Conservation (phyloP, 306 rosid genomes). For the Herpetospermum pedunculosum region DNA sequence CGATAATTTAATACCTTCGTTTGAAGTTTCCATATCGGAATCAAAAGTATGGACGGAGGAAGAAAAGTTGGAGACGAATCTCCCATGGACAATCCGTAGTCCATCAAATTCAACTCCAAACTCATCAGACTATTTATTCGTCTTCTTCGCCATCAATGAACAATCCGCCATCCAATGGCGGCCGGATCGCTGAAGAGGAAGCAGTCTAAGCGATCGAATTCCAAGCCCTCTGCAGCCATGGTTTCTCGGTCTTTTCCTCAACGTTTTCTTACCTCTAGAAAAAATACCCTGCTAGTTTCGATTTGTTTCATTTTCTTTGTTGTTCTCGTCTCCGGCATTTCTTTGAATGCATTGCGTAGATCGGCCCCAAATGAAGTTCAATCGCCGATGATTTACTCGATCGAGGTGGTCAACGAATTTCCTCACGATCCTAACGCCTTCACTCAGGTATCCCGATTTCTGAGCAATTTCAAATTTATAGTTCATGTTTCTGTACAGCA, state of each 20-base stretch:
- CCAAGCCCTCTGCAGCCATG: slow-evolving; percentile 27
- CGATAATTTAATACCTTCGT: too few species aligned
- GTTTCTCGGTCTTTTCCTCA: slow-evolving; percentile 22
- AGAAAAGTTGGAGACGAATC: neutral
- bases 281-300: slow-evolving; percentile 18
- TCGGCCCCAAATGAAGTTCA: neutral
- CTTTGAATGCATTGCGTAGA: slow-evolving; percentile 24
- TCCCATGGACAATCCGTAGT: neutral
- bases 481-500: neutral
- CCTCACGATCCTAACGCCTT: slow-evolving; percentile 84
- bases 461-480: neutral
- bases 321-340: slow-evolving; percentile 28
- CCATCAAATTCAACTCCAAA: neutral
- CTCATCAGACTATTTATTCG: too few species aligned
- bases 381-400: slow-evolving; percentile 18
- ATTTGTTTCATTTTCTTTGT: slow-evolving; percentile 19
- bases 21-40: neutral
- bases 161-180: slow-evolving; percentile 26
- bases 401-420: slow-evolving; percentile 62
- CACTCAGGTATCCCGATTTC: slow-evolving; percentile 54
- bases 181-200: slow-evolving; percentile 40
- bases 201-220: slow-evolving; percentile 19
- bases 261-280: slow-evolving; percentile 2
- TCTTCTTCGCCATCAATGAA: neutral
- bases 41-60: neutral